A percentile compares a stretch with the other conserved stretches of the same genome.
These are phyloP conservation scores for Cryptococcus sp. DNA, from an alignment of 1,284 basidiomycete species.

Conservation along the genomic window DNA sequence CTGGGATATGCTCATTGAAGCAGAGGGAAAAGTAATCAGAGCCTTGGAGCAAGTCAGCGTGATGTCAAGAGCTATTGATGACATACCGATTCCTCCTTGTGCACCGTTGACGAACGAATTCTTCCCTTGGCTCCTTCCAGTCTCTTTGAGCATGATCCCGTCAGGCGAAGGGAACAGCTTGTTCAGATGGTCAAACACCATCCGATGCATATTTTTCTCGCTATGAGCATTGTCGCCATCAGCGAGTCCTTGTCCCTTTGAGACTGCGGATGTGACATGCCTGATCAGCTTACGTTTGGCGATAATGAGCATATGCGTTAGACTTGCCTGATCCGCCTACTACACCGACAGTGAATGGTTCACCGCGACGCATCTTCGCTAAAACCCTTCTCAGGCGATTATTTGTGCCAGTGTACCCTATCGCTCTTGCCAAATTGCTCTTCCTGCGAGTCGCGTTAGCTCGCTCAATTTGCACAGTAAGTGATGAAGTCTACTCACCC, in stretches of 20 bases:
- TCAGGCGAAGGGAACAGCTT: constrained; percentile 31
- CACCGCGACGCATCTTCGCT: constrained; percentile 29
- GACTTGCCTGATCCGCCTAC: constrained; percentile 32
- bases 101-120: constrained; percentile 43
- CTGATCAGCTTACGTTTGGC: not conserved
- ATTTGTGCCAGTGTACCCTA: constrained; percentile 21
- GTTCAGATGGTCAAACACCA: constrained; percentile 45
- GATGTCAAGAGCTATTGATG: too few relatives aligned
- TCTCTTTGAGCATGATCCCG: constrained; percentile 17
- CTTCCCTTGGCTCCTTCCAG: constrained; percentile 13
- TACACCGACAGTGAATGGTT: constrained; percentile 30
- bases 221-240: constrained; percentile 21
- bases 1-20: constrained; percentile 35
- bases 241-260: constrained; percentile 34
- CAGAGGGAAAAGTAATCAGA: constrained; percentile 43
- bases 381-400: constrained; percentile 28
- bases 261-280: constrained; percentile 19
- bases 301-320: not conserved
- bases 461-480: not conserved
- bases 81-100: constrained; percentile 39
- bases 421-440: constrained; percentile 4
- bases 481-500: constrained; percentile 12
- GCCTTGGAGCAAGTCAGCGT: constrained; percentile 14
- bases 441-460: not conserved
- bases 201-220: constrained; percentile 35